Percentiles rank a stretch among this genome's conserved stretches.
phyloP scores from a whole-genome alignment of 164 flowering plant genomes.

The Hamamelis virginiana region DNA sequence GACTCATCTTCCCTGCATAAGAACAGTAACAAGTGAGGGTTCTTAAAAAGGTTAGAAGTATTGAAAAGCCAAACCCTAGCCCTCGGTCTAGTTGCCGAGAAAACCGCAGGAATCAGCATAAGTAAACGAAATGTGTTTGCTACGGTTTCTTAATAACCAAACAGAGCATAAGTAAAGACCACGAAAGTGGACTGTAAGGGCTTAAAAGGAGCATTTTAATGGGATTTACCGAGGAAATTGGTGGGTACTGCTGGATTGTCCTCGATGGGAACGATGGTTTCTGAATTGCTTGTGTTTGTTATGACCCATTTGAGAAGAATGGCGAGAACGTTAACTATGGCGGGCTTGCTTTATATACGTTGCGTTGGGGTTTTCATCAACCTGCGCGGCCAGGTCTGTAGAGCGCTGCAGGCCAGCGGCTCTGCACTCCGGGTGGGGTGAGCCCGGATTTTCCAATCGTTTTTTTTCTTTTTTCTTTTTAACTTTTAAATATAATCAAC shows the following conservation, averaged over 20 bases:
- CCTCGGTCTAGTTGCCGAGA: not conserved
- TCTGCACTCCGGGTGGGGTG: no score
- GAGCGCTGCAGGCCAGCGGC: no score
- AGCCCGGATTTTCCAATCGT: no score
- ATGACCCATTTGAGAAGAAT: slow-evolving; percentile 49
- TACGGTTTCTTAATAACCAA: not conserved
- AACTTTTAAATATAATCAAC: no score
- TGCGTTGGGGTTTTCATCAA: no score
- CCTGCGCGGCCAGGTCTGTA: no score
- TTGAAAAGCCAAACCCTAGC: not conserved
- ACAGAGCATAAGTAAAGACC: not conserved
- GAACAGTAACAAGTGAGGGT: not conserved
- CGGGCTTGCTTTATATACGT: no score
- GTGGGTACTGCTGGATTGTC: slow-evolving; percentile 39
- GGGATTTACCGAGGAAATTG: slow-evolving; percentile 29
- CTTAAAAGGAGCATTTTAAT: not conserved
- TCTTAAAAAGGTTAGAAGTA: not conserved
- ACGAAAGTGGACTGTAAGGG: not conserved
- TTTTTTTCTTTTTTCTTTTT: no score
- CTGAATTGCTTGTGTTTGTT: slow-evolving; percentile 45
- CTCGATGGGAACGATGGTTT: slow-evolving; percentile 43
- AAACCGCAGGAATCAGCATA: not conserved
- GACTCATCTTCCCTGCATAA: slow-evolving; percentile 51
- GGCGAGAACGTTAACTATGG: no score
- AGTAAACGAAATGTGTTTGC: no score